phyloP scores from a whole-genome alignment of 2,329 filamentous ascomycete genomes.

The Sodiomyces alkalinus region DNA sequence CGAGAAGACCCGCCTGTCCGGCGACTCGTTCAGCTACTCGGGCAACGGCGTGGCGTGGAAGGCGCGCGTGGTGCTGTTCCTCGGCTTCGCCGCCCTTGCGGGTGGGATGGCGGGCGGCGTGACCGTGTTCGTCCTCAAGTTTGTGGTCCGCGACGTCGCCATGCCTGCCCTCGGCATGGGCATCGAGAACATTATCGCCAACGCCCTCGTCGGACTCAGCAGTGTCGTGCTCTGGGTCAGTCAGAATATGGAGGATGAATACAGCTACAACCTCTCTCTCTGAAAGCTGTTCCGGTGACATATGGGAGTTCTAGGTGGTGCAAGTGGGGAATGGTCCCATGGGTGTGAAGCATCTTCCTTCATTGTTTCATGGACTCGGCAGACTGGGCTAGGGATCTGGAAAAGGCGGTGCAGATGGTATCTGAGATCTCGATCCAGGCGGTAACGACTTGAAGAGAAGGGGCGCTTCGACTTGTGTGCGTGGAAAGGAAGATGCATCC shows the following conservation, averaged over 20 bases:
- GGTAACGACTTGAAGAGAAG: too few species aligned
- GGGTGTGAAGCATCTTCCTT: too few species aligned
- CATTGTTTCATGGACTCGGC: too few species aligned
- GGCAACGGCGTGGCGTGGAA: conserved; percentile 53
- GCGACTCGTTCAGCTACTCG: conserved; percentile 47
- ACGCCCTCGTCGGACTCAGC: conserved; percentile 46
- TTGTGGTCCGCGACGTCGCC: conserved; percentile 37
- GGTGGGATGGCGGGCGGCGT: conserved; percentile 56
- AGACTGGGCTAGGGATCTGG: too few species aligned
- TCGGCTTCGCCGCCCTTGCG: conserved; percentile 49
- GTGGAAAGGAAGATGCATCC: too few species aligned
- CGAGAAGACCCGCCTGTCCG: conserved; percentile 49
- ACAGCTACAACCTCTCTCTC: conserved; percentile 50
- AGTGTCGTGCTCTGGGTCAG: conserved; percentile 52
- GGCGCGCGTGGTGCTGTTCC: conserved; percentile 50
- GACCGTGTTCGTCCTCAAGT: conserved; percentile 53
- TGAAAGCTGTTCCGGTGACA: conserved; percentile 21
- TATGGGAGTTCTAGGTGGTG: not conserved
- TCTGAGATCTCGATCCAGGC: too few species aligned
- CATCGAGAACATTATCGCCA: conserved; percentile 50
- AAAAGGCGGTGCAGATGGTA: too few species aligned
- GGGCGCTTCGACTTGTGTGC: too few species aligned
- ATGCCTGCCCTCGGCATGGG: conserved; percentile 52
- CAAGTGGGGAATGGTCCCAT: not conserved
- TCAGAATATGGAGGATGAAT: conserved; percentile 62